Base-by-base conservation (phyloP, 129 eudicot genomes). In the Centrapalus pauciflorus region DNA sequence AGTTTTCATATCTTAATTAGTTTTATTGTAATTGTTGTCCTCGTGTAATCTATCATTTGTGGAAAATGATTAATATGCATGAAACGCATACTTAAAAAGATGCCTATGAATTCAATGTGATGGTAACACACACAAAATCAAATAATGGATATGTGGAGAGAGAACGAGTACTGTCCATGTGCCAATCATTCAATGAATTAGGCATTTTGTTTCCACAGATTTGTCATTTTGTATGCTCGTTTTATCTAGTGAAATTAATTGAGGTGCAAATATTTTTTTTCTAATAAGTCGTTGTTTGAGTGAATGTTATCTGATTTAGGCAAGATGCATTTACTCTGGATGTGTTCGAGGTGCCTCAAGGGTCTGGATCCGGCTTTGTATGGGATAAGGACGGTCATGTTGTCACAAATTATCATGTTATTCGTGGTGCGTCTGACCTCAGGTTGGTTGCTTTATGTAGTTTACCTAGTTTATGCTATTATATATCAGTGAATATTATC, bases 391-490 rank as follows among this genome's bases (percentile, higher is more conserved):
- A 71, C 28, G 86, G 92, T 58, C 83, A 89, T 30, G 66, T 89
- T 63, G 89, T 86, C 61, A 87, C 91, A 2, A 79, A 84, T 77
- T 84, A 74, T 80, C 90, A 82, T 62, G 91, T 80, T 67, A 80
- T 89, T 70, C 96, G 96, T 4, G 93, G 89, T 13, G 93, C 93
- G 46, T 85, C 96, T 37, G 93, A 85, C 78, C 83, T 89, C 66
- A 85, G 78, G 96, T 89, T 73, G 11, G 57, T 59, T 54, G 13
- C 2, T 40, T 77, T 67, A 20, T 6, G 23, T 7, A 6, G 0
- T 49, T 52, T 2, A 54, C 17, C 41, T 41, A 13, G 19, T 14
- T 11, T 19, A 25, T 28, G 20, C 25, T 46, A 20, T 19, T 41
- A 5, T 37, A 19, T 21, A 13, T 40, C 61, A 62, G 5, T 32